Evolutionary conservation across 495 filamentous ascomycete genomes (phyloP), one percentile per base, ranked within the genome.

Genomic region (Neurospora sp.): DNA sequence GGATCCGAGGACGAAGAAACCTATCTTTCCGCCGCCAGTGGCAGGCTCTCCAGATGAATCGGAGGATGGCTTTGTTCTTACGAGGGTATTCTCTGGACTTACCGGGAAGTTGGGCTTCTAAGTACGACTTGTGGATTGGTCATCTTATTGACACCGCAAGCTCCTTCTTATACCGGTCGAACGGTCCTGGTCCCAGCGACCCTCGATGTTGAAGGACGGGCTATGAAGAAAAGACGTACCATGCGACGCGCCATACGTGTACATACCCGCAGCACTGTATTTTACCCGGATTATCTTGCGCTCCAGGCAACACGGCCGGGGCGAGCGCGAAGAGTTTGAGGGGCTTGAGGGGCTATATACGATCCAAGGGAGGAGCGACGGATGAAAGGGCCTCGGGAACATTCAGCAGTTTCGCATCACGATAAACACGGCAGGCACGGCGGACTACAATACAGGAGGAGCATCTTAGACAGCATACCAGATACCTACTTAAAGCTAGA

Each of bases 1-100:
- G 74, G 86, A 87, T 45, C 83, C 83, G 5, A 86, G 82, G 76
- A 85, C 82, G 9, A 86, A 88, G 75, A 80, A 80, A 75, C 83
- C 82, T 3, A 74, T 86, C 40, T 72, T 86, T 34, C 79, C 82
- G 21, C 69, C 75, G 1, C 74, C 79, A 5, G 70, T 71, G 11
- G 69, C 74, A 31, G 71, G 70, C n/a, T 62, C 74, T 17, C 72
- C 69, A 77, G 38, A 17, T 48, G 39, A 66, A 28, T 34, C 54
- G 15, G 15, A 36, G 28, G 54, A 66, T 2, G 54, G 54, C 54
- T 66, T 66, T 66, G 54, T 7, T 34, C 54, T 66, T 19, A 66
- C 54, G 15, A 66, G 54, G 54, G 4, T 15, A 3, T 66, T 66
- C 28, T 66, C 54, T 7, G 54, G 54, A 66, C 54, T 66, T 7